A percentile compares a stretch with the other conserved stretches of the same genome.
Evolutionary conservation across 1,284 basidiomycete genomes (phyloP).

Genomic region (Jaminaea rosea): DNA sequence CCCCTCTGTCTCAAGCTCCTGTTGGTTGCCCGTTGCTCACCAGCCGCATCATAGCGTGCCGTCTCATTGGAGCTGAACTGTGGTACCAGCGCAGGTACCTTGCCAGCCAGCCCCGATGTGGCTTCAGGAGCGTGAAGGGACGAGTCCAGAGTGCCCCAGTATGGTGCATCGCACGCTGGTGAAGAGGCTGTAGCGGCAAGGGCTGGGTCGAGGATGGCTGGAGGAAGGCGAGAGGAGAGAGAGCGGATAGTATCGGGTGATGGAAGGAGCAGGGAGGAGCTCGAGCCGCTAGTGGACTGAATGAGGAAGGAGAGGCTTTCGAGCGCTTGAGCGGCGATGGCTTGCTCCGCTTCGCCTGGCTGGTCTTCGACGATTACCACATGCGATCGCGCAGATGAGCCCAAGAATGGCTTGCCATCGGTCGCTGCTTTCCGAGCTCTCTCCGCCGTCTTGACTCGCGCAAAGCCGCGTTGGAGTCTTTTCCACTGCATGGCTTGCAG

Average conservation of each 20-base stretch:
- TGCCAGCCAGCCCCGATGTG: neutral
- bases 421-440: too few relatives aligned
- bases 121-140: neutral
- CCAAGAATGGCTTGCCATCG: too few relatives aligned
- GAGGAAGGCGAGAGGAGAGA: neutral
- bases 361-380: neutral
- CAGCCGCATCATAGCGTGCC: neutral
- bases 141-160: conserved; percentile 1
- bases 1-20: neutral
- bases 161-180: too few relatives aligned
- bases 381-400: too few relatives aligned
- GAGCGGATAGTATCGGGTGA: neutral
- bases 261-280: neutral
- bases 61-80: neutral
- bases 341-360: neutral
- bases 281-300: neutral
- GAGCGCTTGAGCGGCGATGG: neutral
- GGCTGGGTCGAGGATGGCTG: neutral
- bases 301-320: neutral
- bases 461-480: neutral
- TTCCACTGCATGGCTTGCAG: neutral
- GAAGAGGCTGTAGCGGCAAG: too few relatives aligned
- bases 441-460: neutral
- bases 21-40: neutral
- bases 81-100: neutral